Evolutionary conservation across 176 grass and related monocot genomes (phyloP).

Genomic region (Carex littledalei): DNA sequence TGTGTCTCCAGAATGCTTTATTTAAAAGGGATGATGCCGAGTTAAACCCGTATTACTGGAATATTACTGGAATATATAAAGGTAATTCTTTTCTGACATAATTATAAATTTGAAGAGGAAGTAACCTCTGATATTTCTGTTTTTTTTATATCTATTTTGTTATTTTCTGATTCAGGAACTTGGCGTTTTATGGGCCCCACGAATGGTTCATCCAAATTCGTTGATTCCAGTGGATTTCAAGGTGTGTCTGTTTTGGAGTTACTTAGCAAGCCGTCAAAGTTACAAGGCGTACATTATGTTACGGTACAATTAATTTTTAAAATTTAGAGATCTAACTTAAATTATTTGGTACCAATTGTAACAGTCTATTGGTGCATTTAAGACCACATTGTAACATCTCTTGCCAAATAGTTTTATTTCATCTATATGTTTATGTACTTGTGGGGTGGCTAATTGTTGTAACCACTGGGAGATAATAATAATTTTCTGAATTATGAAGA

Average conservation of each 20-base stretch:
- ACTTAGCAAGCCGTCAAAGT: slow-evolving; percentile 88
- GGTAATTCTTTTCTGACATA: slow-evolving; percentile 29
- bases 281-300: slow-evolving; percentile 96
- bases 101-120: not conserved
- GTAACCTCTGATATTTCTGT: not conserved
- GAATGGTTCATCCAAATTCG: slow-evolving; percentile 84
- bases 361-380: not conserved
- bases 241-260: slow-evolving; percentile 86
- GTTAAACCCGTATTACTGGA: slow-evolving; percentile 76
- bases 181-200: slow-evolving; percentile 69
- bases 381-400: not conserved
- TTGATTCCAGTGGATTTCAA: slow-evolving; percentile 73
- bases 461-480: not conserved
- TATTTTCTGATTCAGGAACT: slow-evolving; percentile 53
- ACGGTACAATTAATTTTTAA: slow-evolving; percentile 41
- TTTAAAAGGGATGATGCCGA: slow-evolving; percentile 79
- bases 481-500: slow-evolving; percentile 2
- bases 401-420: not conserved
- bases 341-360: not conserved
- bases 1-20: slow-evolving; percentile 50
- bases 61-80: slow-evolving; percentile 91
- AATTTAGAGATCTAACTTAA: not conserved
- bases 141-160: not conserved
- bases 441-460: not conserved
- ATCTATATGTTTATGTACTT: not conserved